Evolutionary conservation across 148 eudicot species (phyloP).

Genomic region (Amaranthus palmeri): DNA sequence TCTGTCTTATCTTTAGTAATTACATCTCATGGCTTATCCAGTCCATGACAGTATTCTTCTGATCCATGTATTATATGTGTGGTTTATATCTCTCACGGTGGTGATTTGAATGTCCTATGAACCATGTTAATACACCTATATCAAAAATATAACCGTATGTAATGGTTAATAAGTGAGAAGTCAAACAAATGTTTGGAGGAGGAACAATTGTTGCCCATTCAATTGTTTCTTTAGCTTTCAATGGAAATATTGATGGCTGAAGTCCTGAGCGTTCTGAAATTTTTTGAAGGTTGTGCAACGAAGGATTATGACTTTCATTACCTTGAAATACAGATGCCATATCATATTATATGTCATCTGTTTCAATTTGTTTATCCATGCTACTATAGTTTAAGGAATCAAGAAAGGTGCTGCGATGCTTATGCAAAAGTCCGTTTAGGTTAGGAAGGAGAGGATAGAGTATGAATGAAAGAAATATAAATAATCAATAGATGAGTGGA

Average conservation of each 20-base stretch:
- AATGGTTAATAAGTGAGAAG: neutral
- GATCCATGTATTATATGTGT: too few relatives aligned
- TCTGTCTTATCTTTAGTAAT: too few relatives aligned
- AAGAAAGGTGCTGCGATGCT: neutral
- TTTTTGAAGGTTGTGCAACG: slow-evolving; percentile 1
- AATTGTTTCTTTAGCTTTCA: neutral
- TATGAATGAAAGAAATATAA: too few relatives aligned
- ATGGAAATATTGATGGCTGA: neutral
- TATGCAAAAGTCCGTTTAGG: neutral
- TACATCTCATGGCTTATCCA: too few relatives aligned
- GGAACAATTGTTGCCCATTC: neutral
- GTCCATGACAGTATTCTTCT: too few relatives aligned
- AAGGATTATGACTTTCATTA: neutral
- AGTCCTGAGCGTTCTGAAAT: neutral
- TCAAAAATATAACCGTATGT: neutral
- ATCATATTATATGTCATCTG: too few relatives aligned
- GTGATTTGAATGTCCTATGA: too few relatives aligned
- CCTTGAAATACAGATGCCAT: neutral
- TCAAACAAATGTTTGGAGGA: neutral
- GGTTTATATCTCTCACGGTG: too few relatives aligned
- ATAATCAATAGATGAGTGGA: too few relatives aligned
- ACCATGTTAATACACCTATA: too few relatives aligned
- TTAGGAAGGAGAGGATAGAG: too few relatives aligned
- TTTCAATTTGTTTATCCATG: neutral
- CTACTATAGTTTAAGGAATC: neutral